A percentile compares a stretch with the other conserved stretches of the same genome.
Evolutionary conservation across 2,329 filamentous ascomycete species (phyloP).

Genomic region (Colletotrichum tamarilloi): DNA sequence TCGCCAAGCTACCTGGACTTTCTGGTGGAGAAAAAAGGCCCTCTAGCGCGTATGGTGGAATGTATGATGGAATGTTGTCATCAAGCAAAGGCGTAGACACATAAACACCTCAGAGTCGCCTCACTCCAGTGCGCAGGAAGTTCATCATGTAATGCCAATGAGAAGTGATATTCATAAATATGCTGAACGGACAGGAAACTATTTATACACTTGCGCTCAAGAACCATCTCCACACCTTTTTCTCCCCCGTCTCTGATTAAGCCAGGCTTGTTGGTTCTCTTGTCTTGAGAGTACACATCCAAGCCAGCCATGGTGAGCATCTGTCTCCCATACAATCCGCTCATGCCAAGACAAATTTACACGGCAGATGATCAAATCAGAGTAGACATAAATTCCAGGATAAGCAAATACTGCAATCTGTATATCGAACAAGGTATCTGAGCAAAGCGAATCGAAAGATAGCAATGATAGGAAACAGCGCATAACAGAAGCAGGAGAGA

Average conservation of each 20-base stretch:
- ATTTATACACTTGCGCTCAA: slow-evolving; percentile 31
- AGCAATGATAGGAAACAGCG: neutral
- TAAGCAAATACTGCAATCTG: slow-evolving; percentile 45
- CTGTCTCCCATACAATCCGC: neutral
- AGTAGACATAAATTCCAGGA: slow-evolving; percentile 25
- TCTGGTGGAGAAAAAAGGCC: neutral
- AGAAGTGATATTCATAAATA: slow-evolving; percentile 34
- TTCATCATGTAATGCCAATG: neutral
- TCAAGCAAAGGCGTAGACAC: neutral
- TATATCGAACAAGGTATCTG: slow-evolving; percentile 73
- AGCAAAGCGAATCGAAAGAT: slow-evolving; percentile 39
- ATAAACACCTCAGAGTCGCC: neutral
- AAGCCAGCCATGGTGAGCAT: neutral
- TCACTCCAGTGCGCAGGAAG: neutral
- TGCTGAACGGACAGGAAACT: slow-evolving; percentile 26
- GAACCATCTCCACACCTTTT: neutral
- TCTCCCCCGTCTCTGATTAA: neutral
- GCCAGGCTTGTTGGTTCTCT: neutral
- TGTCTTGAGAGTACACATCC: neutral
- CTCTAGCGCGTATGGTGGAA: neutral
- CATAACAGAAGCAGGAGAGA: slow-evolving; percentile 32
- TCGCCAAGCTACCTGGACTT: neutral
- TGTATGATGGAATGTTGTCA: neutral
- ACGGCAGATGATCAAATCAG: slow-evolving; percentile 12
- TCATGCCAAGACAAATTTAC: slow-evolving; percentile 18